Evolutionary conservation across 495 filamentous ascomycete genomes (phyloP), one percentile per base, ranked within the genome.

Genomic region (Penicillium coffeae): DNA sequence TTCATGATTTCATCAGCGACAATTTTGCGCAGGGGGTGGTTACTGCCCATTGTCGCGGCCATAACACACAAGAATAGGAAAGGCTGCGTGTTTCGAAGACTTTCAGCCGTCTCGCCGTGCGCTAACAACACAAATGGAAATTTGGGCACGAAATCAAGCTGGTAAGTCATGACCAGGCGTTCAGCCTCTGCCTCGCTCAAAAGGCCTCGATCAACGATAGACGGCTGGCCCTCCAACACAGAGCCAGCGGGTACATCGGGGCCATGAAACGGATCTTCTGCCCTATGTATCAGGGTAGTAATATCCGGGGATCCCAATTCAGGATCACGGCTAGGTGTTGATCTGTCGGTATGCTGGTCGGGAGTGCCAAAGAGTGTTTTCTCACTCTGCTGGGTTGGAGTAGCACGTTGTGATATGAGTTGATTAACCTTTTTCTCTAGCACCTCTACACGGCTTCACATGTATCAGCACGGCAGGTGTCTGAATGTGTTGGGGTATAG

Each of bases 51-150:
- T 8, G 54, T 50, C 36, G 54, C 58, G 16, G 47, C 38, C 32
- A 60, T 47, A 18, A 60, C 25, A 32, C 50, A 57, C 18, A 57
- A 41, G 40, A 60, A 60, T 16, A 60, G 51, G 36, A 60, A 60
- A 18, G 58, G 54, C 21, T 54, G 43, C 34, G 37, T 50, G 8
- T 41, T 13, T 8, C 42, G 48, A 1, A 60, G 47, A 22, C 22
- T 22, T 35, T 25, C 25, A 13, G 51, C 58, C 33, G 47, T 54
- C 33, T 54, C 47, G 21, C 41, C 48, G 16, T 46, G 30, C 41
- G 43, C 34, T 43, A 60, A 9, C 21, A 55, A 21, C 15, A 57
- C 54, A 45, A 60, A 60, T 0, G 58, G 58, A 45, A 60, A 60
- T 21, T 47, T 54, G 35, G 46, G 50, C 16, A 57, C 45, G 3